A percentile compares a stretch with the other conserved stretches of the same genome.
These are phyloP conservation scores for Ophiocordyceps camponoti-saundersi DNA, from an alignment of 2,329 filamentous ascomycete species.

Conservation along the genomic window DNA sequence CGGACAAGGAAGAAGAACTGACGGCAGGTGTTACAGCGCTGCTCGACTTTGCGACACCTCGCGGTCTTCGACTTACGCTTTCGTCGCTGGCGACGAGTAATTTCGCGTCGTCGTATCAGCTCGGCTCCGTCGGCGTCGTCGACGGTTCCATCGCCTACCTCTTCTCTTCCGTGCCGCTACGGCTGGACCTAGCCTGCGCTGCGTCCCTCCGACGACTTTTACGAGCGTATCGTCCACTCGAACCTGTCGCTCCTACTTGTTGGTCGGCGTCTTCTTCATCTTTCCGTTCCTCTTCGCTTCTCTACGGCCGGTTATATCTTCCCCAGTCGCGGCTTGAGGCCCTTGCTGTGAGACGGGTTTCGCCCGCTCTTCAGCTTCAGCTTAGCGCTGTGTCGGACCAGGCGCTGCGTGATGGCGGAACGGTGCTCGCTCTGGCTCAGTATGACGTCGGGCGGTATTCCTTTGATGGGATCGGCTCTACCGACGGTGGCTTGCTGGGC, in stretches of 20 bases:
- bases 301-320: constrained; percentile 67
- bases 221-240: constrained; percentile 65
- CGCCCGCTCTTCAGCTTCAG: constrained; percentile 62
- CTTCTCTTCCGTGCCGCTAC: constrained; percentile 72
- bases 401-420: constrained; percentile 57
- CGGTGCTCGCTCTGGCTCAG: constrained; percentile 54
- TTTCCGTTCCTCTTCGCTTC: constrained; percentile 18
- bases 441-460: constrained; percentile 80
- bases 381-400: constrained; percentile 63
- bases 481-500: constrained; percentile 78
- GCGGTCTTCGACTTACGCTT: constrained; percentile 68
- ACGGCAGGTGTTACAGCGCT: constrained; percentile 36
- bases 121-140: constrained; percentile 78
- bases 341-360: constrained; percentile 62
- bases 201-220: constrained; percentile 66
- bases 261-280: constrained; percentile 21
- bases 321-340: constrained; percentile 78
- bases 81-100: constrained; percentile 85
- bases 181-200: constrained; percentile 45
- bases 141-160: constrained; percentile 96
- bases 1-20: too few relatives aligned
- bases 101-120: constrained; percentile 85
- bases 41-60: constrained; percentile 74
- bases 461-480: constrained; percentile 79
- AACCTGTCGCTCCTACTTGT: constrained; percentile 33